Percentiles rank a stretch among this genome's conserved stretches.
Evolutionary conservation across 768 basidiomycete species (phyloP).

Genomic region (Coprinellus micaceus): DNA sequence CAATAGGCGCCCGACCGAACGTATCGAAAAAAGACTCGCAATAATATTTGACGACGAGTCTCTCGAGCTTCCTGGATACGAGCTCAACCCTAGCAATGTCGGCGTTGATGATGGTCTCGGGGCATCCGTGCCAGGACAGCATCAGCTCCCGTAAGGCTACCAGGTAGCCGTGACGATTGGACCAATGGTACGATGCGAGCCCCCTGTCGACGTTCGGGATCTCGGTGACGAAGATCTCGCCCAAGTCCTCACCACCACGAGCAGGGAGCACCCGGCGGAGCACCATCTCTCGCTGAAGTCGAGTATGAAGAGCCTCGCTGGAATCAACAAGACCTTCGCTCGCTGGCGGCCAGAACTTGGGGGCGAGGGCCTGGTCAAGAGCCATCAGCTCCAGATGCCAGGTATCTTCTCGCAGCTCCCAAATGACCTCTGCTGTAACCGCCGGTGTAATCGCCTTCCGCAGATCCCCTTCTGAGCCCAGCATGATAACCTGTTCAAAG

Average conservation of each 20-base stretch:
- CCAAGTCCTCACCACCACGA: constrained; percentile 10
- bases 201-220: background rate
- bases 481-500: background rate
- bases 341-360: background rate
- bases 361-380: background rate
- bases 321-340: background rate
- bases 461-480: background rate
- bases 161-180: background rate
- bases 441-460: background rate
- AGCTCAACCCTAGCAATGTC: background rate
- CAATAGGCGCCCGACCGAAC: background rate
- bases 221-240: background rate
- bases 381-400: constrained; percentile 3
- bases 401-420: constrained; percentile 2
- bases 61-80: background rate
- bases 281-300: background rate
- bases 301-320: background rate
- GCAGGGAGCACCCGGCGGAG: background rate
- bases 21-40: background rate
- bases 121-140: background rate
- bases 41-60: background rate
- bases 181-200: background rate
- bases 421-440: background rate
- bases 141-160: background rate
- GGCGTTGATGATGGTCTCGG: background rate